These are phyloP conservation scores for Diutina neorugosa DNA, from an alignment of 1,139 yeast species.

Conservation along the genomic window DNA sequence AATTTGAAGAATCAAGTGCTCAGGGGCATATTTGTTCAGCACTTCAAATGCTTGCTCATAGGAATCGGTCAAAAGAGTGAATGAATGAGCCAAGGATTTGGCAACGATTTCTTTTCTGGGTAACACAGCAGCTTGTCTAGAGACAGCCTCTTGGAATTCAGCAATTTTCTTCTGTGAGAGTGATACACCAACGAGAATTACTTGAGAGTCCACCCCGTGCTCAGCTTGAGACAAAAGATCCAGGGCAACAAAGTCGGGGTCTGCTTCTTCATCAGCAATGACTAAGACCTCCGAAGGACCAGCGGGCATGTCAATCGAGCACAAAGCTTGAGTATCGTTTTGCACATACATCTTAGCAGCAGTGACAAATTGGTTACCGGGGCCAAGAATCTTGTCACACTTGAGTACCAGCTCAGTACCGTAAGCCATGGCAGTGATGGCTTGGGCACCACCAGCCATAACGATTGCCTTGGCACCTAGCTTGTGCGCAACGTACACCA, in stretches of 20 bases:
- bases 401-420: conserved; percentile 89
- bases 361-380: conserved; percentile 97
- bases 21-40: conserved; percentile 92
- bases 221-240: conserved; percentile 96
- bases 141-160: conserved; percentile 70
- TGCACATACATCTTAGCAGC: conserved; percentile 98
- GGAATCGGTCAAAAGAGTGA: conserved; percentile 54
- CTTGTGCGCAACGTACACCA: conserved; percentile 92
- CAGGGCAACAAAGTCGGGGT: conserved; percentile 91
- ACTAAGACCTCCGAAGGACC: conserved; percentile 98
- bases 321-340: conserved; percentile 88
- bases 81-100: conserved; percentile 84
- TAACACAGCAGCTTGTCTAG: conserved; percentile 68
- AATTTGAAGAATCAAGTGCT: conserved; percentile 87
- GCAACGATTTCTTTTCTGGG: conserved; percentile 93
- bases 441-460: conserved; percentile 98
- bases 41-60: conserved; percentile 70
- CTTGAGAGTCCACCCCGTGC: conserved; percentile 97
- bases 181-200: conserved; percentile 74
- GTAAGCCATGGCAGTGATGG: conserved; percentile 96
- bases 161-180: conserved; percentile 47
- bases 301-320: conserved; percentile 98
- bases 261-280: conserved; percentile 76
- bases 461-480: conserved; percentile 85
- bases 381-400: conserved; percentile 95